phyloP scores from a whole-genome alignment of 164 flowering plant genomes.

The Liriodendron chinense region DNA sequence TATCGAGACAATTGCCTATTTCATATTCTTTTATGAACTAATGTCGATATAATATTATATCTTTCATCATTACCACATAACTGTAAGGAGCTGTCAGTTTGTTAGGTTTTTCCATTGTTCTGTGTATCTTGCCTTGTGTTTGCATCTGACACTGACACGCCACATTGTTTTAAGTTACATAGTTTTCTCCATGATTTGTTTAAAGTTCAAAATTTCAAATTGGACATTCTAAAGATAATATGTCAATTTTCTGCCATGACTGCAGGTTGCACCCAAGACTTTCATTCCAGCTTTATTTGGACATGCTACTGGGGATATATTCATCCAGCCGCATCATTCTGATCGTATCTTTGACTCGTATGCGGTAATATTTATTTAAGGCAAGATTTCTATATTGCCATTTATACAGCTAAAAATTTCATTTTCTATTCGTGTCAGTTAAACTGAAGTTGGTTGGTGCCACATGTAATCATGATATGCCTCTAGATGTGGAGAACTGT shows the following conservation, averaged over 20 bases:
- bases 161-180: too few relatives aligned
- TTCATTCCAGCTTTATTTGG: slow-evolving; percentile 90
- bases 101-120: too few relatives aligned
- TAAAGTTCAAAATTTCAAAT: neutral
- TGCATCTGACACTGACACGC: too few relatives aligned
- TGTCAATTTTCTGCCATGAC: slow-evolving; percentile 3
- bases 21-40: too few relatives aligned
- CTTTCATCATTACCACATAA: too few relatives aligned
- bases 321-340: slow-evolving; percentile 84
- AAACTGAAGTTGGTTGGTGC: neutral
- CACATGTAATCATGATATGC: too few relatives aligned
- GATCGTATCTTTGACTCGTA: slow-evolving; percentile 72
- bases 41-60: too few relatives aligned
- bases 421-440: neutral
- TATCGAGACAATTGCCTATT: too few relatives aligned
- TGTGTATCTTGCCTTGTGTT: too few relatives aligned
- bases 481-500: too few relatives aligned
- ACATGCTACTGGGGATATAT: slow-evolving; percentile 82
- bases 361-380: slow-evolving; percentile 43
- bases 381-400: too few relatives aligned
- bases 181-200: neutral
- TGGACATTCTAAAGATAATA: neutral
- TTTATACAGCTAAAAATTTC: neutral
- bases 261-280: slow-evolving; percentile 76
- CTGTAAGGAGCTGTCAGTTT: too few relatives aligned